Conservation (phyloP, 345 rosid genomes). For the Syzygium aqueum region DNA sequence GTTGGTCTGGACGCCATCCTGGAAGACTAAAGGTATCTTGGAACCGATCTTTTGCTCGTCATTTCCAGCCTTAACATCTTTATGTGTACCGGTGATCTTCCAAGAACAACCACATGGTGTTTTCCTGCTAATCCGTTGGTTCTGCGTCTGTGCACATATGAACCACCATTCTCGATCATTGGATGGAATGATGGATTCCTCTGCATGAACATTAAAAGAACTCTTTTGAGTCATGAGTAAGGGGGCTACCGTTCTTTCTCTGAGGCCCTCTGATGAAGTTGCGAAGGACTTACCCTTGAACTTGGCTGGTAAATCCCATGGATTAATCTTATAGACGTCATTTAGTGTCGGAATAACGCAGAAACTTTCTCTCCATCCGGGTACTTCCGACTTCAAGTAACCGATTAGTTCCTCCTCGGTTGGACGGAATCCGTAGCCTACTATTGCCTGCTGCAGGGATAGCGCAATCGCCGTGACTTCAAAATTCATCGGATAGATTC, state of each 20-base stretch:
- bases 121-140: background rate
- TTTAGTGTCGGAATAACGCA: background rate
- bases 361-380: background rate
- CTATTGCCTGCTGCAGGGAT: background rate
- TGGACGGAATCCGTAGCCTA: slow-evolving; percentile 2
- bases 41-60: background rate
- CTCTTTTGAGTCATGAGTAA: background rate
- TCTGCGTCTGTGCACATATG: background rate
- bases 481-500: background rate
- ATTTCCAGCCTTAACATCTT: background rate
- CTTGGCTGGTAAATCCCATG: background rate
- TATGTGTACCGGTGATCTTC: background rate
- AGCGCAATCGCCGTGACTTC: background rate
- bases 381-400: background rate
- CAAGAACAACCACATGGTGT: background rate
- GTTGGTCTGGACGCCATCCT: background rate
- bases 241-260: background rate
- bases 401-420: background rate
- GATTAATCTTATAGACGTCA: background rate
- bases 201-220: background rate
- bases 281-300: background rate
- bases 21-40: background rate
- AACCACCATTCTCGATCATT: background rate
- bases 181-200: background rate
- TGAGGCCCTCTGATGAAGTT: background rate